Evolutionary conservation across 2,329 filamentous ascomycete genomes (phyloP), one percentile per base, ranked within the genome.

Genomic region (Coleophoma cylindrospora): DNA sequence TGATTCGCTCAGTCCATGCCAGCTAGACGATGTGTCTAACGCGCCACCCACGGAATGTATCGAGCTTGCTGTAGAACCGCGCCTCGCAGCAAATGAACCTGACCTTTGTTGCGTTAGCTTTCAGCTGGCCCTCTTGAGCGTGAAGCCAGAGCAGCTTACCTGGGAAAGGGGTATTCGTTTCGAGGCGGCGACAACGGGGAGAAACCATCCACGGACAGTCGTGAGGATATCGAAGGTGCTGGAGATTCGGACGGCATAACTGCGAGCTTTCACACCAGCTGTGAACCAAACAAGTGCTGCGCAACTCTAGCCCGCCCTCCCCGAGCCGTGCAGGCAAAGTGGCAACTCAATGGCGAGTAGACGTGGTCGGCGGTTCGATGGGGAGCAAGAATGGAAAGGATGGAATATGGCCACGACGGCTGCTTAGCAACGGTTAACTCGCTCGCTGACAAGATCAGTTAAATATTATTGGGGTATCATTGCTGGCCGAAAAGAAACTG

Each of bases 41-140:
- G 82, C 79, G n/a, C 90, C 90, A 54, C 91, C 91, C 65, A 95
- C 83, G 33, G 91, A 96, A 64, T 86, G 83, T 59, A 92, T 82
- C 19, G 92, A 96, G 74, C 91, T 95, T 41, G 91, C 86, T 22
- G 84, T 88, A 49, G 94, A 97, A 54, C 83, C 87, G 68, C 91
- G 80, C 64, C 91, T 77, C 44, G 80, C 74, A 50, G 66, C 66
- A 52, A 54, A 55, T 62, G 64, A 65, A 17, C 61, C 57, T 10
- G 58, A 57, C 49, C 62, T 64, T 44, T n/a, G 43, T 22, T 45
- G 32, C 38, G 52, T 64, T 49, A 64, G 76, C 62, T 56, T 70
- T 54, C 76, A 74, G 50, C 65, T 69, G 54, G 74, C 72, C 51
- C 77, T 73, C 60, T 60, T 21, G 38, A 61, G 13, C 7, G 14